Evolutionary conservation across 768 basidiomycete species (phyloP).

Genomic region (Leucocoprinus birnbaumii): DNA sequence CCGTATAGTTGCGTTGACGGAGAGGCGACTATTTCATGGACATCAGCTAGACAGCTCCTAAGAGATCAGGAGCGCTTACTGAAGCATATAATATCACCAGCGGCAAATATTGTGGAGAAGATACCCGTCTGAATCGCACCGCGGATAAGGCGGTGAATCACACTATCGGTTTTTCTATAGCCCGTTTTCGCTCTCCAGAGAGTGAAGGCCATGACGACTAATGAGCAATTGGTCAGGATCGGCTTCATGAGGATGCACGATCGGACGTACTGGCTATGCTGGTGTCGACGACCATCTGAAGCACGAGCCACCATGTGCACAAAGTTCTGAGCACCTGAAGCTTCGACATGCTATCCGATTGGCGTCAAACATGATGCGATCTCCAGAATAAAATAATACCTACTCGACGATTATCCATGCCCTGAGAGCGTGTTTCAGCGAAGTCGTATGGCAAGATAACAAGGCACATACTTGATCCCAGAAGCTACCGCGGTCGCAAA

Average conservation of each 20-base stretch:
- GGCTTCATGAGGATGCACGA: no score
- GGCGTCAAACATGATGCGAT: not conserved
- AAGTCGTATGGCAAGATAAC: not conserved
- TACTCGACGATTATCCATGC: conserved; percentile 12
- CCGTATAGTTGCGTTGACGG: conserved; percentile 30
- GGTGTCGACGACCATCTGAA: conserved; percentile 14
- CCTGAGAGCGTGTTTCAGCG: not conserved
- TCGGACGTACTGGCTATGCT: not conserved
- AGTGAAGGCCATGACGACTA: conserved; percentile 24
- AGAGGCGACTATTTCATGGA: conserved; percentile 24
- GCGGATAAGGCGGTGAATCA: conserved; percentile 50
- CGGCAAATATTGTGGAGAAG: conserved; percentile 47
- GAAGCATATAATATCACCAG: conserved; percentile 44
- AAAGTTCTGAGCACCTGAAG: conserved; percentile 3
- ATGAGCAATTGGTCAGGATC: no score
- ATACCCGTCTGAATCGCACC: conserved; percentile 53
- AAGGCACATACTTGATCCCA: conserved; percentile 9
- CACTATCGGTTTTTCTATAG: conserved; percentile 45
- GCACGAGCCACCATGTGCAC: conserved; percentile 10
- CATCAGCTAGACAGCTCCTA: no score
- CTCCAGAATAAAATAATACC: not conserved
- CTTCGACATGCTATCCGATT: not conserved
- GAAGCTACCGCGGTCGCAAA: conserved; percentile 10
- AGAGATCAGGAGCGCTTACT: conserved; percentile 4
- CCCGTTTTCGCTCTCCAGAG: conserved; percentile 45